A percentile compares a stretch with the other conserved stretches of the same genome.
phyloP scores from a whole-genome alignment of 1,284 basidiomycete species.

The Leccinum griseonigrum region DNA sequence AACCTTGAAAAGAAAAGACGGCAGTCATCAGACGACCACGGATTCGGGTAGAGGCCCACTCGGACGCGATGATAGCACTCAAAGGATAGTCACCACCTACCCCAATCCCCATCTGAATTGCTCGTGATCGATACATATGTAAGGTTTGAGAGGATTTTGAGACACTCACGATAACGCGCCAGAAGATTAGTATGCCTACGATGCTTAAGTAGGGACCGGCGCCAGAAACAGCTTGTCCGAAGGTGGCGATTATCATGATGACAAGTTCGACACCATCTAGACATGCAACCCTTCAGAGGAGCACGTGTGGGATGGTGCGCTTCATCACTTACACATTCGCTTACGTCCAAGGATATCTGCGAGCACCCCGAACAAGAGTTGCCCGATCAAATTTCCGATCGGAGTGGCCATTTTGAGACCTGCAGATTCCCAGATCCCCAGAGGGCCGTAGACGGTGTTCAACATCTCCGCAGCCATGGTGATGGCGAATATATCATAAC shows the following conservation, averaged over 20 bases:
- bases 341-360: constrained; percentile 54
- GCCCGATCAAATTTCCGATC: constrained; percentile 59
- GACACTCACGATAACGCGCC: constrained; percentile 42
- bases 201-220: constrained; percentile 50
- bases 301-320: not conserved
- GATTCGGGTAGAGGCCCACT: constrained; percentile 57
- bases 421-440: constrained; percentile 49
- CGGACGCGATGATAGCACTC: constrained; percentile 46
- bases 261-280: constrained; percentile 56
- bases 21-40: constrained; percentile 54
- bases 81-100: constrained; percentile 56
- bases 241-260: constrained; percentile 48
- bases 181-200: constrained; percentile 54
- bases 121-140: constrained; percentile 7
- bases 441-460: constrained; percentile 63
- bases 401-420: constrained; percentile 74
- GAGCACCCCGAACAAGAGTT: constrained; percentile 52
- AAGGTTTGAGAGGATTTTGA: not conserved
- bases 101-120: constrained; percentile 44
- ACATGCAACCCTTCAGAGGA: not conserved
- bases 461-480: constrained; percentile 75
- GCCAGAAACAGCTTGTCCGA: constrained; percentile 46
- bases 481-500: constrained; percentile 72
- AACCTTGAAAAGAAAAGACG: constrained; percentile 52
- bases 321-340: constrained; percentile 17